Percentiles rank a stretch among this genome's conserved stretches.
These are phyloP conservation scores for Gastrolobium villosum DNA, from an alignment of 306 rosid species.

Conservation along the genomic window DNA sequence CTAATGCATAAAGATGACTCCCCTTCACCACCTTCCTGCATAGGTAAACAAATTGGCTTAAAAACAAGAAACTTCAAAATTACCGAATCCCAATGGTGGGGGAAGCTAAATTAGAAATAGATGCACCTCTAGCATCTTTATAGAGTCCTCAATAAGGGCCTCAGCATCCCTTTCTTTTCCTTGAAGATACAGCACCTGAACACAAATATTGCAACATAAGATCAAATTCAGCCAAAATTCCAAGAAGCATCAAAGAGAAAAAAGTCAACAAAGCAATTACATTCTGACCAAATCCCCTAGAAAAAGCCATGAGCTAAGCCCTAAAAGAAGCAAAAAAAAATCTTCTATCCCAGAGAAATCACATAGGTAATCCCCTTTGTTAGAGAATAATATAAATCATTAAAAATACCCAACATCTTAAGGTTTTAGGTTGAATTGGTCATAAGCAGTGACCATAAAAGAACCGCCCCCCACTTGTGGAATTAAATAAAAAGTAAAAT, in stretches of 20 bases:
- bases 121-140: slow-evolving; percentile 83
- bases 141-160: slow-evolving; percentile 76
- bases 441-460: too few species aligned
- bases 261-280: slow-evolving; percentile 18
- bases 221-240: slow-evolving; percentile 21
- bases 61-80: slow-evolving; percentile 40
- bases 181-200: slow-evolving; percentile 81
- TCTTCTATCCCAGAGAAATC: slow-evolving; percentile 1
- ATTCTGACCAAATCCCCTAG: slow-evolving; percentile 33
- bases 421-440: too few species aligned
- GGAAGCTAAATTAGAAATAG: slow-evolving; percentile 40
- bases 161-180: slow-evolving; percentile 85
- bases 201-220: slow-evolving; percentile 40
- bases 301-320: background rate
- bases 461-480: too few species aligned
- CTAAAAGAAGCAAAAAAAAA: slow-evolving; percentile 1
- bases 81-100: slow-evolving; percentile 14
- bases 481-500: too few species aligned
- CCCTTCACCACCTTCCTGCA: slow-evolving; percentile 80
- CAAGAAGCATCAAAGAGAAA: slow-evolving; percentile 27
- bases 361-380: background rate
- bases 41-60: slow-evolving; percentile 45
- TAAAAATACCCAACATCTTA: too few species aligned
- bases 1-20: slow-evolving; percentile 68
- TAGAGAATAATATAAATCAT: too few species aligned